phyloP scores from a whole-genome alignment of 2,329 filamentous ascomycete genomes.

The Orbilia brochopaga region DNA sequence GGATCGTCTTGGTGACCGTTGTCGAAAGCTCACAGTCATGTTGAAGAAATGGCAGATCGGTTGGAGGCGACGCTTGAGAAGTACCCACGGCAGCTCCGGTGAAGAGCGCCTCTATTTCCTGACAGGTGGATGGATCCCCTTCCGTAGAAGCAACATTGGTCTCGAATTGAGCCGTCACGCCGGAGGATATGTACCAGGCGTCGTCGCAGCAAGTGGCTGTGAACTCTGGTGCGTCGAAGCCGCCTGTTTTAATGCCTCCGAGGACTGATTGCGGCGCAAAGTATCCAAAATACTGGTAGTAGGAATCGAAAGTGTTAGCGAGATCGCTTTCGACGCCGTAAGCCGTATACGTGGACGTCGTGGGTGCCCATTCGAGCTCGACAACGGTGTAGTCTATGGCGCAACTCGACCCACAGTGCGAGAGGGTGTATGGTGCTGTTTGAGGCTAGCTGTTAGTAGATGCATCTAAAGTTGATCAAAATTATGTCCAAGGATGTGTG shows the following conservation, averaged over 20 bases:
- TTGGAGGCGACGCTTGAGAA: conserved; percentile 14
- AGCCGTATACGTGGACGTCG: conserved; percentile 14
- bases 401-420: conserved; percentile 25
- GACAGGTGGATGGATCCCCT: conserved; percentile 14
- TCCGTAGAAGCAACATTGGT: conserved; percentile 13
- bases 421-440: conserved; percentile 24
- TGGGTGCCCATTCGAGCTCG: conserved; percentile 21
- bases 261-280: conserved; percentile 15
- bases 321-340: conserved; percentile 9
- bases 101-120: conserved; percentile 22
- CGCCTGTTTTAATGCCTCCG: conserved; percentile 9
- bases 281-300: conserved; percentile 21
- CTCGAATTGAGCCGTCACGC: conserved; percentile 25
- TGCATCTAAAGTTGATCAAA: no score
- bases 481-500: neutral
- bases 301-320: neutral
- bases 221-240: conserved; percentile 19
- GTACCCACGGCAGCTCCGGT: conserved; percentile 23
- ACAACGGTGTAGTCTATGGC: conserved; percentile 28
- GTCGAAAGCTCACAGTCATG: conserved; percentile 41
- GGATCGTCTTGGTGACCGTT: conserved; percentile 22
- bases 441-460: conserved; percentile 7
- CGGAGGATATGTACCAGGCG: conserved; percentile 29
- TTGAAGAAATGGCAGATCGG: conserved; percentile 29
- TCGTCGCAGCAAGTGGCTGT: conserved; percentile 40